These are phyloP conservation scores for Sclerotinia trifoliorum DNA, from an alignment of 2,329 filamentous ascomycete species.

Conservation along the genomic window DNA sequence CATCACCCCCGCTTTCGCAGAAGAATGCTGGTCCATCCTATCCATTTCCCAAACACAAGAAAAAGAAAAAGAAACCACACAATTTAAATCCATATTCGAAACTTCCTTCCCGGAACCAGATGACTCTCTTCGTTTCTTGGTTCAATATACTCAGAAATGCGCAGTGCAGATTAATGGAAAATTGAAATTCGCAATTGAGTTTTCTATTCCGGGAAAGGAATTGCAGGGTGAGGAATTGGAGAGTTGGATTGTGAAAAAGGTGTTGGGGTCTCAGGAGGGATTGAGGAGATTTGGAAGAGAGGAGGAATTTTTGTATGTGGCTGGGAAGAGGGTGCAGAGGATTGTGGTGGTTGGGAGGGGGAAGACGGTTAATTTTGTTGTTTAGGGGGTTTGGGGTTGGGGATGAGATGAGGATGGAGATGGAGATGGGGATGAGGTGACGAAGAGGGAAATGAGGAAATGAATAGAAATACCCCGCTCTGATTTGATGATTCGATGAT, in stretches of 20 bases:
- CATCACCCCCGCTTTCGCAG: conserved; percentile 74
- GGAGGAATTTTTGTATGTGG: conserved; percentile 46
- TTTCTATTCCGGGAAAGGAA: conserved; percentile 51
- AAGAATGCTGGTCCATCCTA: conserved; percentile 68
- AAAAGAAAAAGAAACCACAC: not conserved
- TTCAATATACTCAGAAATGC: conserved; percentile 52
- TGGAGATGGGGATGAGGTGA: too few relatives aligned
- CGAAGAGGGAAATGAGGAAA: too few relatives aligned
- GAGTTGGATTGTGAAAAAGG: conserved; percentile 59
- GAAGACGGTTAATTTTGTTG: conserved; percentile 72
- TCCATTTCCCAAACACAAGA: not conserved
- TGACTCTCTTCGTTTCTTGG: conserved; percentile 50
- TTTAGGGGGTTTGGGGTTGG: conserved; percentile 34
- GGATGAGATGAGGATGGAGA: too few relatives aligned
- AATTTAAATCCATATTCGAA: conserved; percentile 45
- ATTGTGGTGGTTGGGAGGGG: conserved; percentile 66
- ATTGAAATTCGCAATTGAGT: conserved; percentile 64
- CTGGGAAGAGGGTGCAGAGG: conserved; percentile 61
- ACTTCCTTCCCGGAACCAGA: conserved; percentile 59
- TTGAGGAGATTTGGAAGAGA: conserved; percentile 46
- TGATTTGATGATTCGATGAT: not conserved
- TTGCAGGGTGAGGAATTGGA: conserved; percentile 49
- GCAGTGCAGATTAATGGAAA: conserved; percentile 82
- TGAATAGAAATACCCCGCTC: not conserved
- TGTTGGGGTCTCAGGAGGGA: conserved; percentile 62